Base-by-base conservation (phyloP, 495 filamentous ascomycete species). In the Daldinia decipiens region DNA sequence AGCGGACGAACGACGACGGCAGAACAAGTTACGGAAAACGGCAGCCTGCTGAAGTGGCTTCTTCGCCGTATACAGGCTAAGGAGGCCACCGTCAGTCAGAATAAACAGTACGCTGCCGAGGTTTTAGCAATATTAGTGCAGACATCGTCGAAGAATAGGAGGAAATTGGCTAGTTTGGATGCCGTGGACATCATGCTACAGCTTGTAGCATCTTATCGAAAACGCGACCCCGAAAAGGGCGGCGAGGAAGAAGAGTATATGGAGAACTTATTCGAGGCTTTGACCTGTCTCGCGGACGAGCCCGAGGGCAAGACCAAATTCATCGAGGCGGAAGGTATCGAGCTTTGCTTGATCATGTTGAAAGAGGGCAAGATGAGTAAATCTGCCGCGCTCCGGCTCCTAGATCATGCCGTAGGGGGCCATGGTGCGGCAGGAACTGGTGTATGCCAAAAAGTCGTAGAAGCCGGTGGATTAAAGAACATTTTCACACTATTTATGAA, bases 81-180 rank as follows among this genome's bases (percentile, higher is more conserved):
- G 27, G 82, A 85, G 65, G 59, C 54, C 12, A 70, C 75, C 2
- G 78, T 86, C 7, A 82, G 84, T 26, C 95, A 99, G 79, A 99
- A 99, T 78, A 97, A 94, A 76, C 95, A 97, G 77, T 99, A 98
- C 73, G 87, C 93, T 0, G 93, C 95, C 8, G 95, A 99, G 79
- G 85, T 98, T 13, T 82, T 99, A 15, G 92, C 95, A 3, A 97
- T 99, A 59, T 80, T 99, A 0, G 76, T 80, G n/a, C 79, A 82
- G 60, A 73, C 72, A 12, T 80, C 82, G 26, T 78, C 92, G 13
- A 92, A 94, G 74, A 95, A 92, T 75, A 83, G 92, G 34, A 80
- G 81, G 40, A 84, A 84, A 51, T 79, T 97, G n/a, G 83, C 86
- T 54, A 78, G 80, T 9, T 76, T 92, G 2, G 88, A 97, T 62